A percentile compares a stretch with the other conserved stretches of the same genome.
Evolutionary conservation across 305 asterid genomes (phyloP).

Genomic region (Stenogyne calaminthoides): DNA sequence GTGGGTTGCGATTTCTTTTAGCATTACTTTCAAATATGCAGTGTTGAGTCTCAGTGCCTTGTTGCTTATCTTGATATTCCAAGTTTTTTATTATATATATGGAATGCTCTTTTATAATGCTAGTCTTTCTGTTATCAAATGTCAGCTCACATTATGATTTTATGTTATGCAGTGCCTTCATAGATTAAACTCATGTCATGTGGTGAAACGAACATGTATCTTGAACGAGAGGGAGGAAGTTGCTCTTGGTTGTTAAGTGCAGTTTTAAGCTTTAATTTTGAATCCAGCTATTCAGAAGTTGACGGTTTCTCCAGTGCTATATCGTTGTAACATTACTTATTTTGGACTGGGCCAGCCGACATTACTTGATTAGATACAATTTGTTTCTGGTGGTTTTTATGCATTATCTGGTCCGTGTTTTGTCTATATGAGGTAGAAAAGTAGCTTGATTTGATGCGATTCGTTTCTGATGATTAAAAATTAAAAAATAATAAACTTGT

Average conservation of each 20-base stretch:
- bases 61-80: background rate
- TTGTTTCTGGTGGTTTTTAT: conserved; percentile 9
- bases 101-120: background rate
- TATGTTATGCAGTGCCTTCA: conserved; percentile 44
- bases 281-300: background rate
- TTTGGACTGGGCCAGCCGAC: background rate
- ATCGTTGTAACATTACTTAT: conserved; percentile 7
- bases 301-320: conserved; percentile 6
- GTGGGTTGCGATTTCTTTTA: background rate
- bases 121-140: background rate
- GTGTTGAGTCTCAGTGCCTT: background rate
- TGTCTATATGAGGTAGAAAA: background rate
- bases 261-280: background rate
- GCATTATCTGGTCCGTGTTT: conserved; percentile 7
- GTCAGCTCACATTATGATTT: background rate
- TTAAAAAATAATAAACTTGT: no score
- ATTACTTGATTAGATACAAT: background rate
- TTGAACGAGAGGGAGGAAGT: background rate
- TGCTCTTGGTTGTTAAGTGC: background rate
- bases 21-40: no score
- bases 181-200: conserved; percentile 18
- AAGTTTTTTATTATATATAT: background rate
- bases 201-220: conserved; percentile 1
- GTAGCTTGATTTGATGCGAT: background rate
- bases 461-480: no score